A percentile compares a stretch with the other conserved stretches of the same genome.
Conservation (phyloP, 73 alveolate genomes). For the Tetrahymena malaccensis region DNA sequence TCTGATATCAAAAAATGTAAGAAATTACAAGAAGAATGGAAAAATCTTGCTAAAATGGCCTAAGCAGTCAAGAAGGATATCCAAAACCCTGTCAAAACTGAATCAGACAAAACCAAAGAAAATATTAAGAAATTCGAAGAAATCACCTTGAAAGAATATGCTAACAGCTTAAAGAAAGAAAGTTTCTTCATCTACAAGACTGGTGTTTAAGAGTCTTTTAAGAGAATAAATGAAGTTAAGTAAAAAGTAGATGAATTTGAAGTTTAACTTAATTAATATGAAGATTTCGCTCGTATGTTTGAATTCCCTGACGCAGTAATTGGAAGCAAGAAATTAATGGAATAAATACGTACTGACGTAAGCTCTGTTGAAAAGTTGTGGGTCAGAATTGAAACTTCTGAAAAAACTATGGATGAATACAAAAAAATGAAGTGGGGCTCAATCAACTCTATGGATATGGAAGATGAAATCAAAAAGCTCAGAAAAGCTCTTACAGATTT, state of each 20-base stretch:
- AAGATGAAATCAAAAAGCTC: slow-evolving; percentile 85
- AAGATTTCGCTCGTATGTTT: slow-evolving; percentile 81
- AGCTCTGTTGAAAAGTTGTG: slow-evolving; percentile 82
- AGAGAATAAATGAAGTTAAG: slow-evolving; percentile 61
- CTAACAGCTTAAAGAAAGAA: slow-evolving; percentile 87
- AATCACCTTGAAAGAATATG: slow-evolving; percentile 76
- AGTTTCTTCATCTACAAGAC: slow-evolving; percentile 86
- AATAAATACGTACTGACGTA: slow-evolving; percentile 78
- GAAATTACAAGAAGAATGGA: slow-evolving; percentile 74
- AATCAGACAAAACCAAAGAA: slow-evolving; percentile 84
- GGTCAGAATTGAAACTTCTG: slow-evolving; percentile 82
- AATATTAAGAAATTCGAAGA: slow-evolving; percentile 93
- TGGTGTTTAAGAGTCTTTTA: slow-evolving; percentile 82
- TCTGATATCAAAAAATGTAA: slow-evolving; percentile 62
- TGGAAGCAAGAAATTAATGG: slow-evolving; percentile 80
- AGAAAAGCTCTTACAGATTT: slow-evolving; percentile 75
- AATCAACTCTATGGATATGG: slow-evolving; percentile 92
- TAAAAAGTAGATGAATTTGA: slow-evolving; percentile 71
- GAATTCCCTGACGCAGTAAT: slow-evolving; percentile 94
- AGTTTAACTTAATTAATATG: slow-evolving; percentile 66
- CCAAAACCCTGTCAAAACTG: slow-evolving; percentile 84
- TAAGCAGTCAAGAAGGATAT: slow-evolving; percentile 88
- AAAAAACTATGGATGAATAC: slow-evolving; percentile 67
- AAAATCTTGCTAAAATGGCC: slow-evolving; percentile 77
- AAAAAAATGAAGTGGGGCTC: slow-evolving; percentile 92